These are phyloP conservation scores for Fusarium dlaminii DNA, from an alignment of 2,329 filamentous ascomycete genomes.

Conservation along the genomic window DNA sequence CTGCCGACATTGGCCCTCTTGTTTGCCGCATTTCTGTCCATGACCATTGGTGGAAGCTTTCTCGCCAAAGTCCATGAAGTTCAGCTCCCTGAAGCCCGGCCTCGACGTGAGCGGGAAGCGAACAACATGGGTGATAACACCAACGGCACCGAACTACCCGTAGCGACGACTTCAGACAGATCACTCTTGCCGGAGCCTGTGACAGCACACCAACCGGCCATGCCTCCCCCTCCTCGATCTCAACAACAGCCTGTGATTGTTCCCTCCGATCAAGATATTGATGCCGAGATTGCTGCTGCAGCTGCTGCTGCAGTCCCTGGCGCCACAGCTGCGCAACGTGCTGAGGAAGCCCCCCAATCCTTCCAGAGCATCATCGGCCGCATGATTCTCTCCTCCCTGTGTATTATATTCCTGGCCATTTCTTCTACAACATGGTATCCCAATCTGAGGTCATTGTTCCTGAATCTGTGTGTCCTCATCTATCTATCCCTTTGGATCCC, in stretches of 20 bases:
- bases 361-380: conserved; percentile 67
- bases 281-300: conserved; percentile 64
- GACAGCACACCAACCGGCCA: conserved; percentile 45
- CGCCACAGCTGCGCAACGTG: conserved; percentile 37
- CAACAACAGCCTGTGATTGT: conserved; percentile 62
- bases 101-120: conserved; percentile 53
- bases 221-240: conserved; percentile 27
- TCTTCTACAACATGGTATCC: conserved; percentile 70
- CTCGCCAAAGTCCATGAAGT: conserved; percentile 68
- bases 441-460: conserved; percentile 62
- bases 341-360: conserved; percentile 48
- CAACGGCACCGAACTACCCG: conserved; percentile 32
- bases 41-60: conserved; percentile 67
- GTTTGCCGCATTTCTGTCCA: conserved; percentile 62
- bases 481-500: conserved; percentile 94
- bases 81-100: conserved; percentile 64
- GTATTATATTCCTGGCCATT: conserved; percentile 66
- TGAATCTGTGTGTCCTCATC: conserved; percentile 71
- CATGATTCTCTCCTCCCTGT: conserved; percentile 64
- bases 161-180: conserved; percentile 40
- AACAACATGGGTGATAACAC: conserved; percentile 20
- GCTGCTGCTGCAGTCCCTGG: conserved; percentile 49
- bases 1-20: conserved; percentile 66
- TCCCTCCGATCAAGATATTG: conserved; percentile 71
- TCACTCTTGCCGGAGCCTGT: conserved; percentile 54